Evolutionary conservation across 2,329 filamentous ascomycete genomes (phyloP), one percentile per base, ranked within the genome.

Genomic region (Trichophyton rubrum): DNA sequence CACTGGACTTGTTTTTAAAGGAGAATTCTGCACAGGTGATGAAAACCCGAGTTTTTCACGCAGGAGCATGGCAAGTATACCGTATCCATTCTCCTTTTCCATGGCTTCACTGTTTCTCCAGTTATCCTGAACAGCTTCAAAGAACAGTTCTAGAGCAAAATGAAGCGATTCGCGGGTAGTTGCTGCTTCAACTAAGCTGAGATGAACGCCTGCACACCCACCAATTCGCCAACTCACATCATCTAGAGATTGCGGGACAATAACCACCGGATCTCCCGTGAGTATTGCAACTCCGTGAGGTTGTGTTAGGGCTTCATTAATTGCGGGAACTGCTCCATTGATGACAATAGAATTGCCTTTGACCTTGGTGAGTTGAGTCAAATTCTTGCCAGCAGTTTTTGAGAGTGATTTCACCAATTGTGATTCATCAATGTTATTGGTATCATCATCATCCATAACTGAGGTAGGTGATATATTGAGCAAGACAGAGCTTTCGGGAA

Each of bases 61-160:
- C 24, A 99, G 75, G 17, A 97, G 80, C 72, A 90, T 85, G 45
- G 88, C 88, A 58, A 99, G 76, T 40, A 97, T 88, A 27, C 89
- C 87, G 70, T 96, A 99, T 0, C 92, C 95, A 66, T 95, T 93
- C 62, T 95, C 90, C 67, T 89, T 86, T 72, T 99, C 93, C 88
- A 99, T 96, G 27, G 93, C 91, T 71, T 99, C 95, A 66, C 93
- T 97, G 66, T 97, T 97, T 64, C 93, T 84, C 93, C 95, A 99
- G 70, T 88, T 97, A 64, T 88, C 87, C 65, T 88, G 87, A 57
- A 96, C 88, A 62, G 89, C 89, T 65, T 88, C 84, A 64, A 96
- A 90, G 27, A 96, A 79, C 67, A 95, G 87, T 68, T 95, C 85
- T 1, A 95, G 85, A 1, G 91, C 85, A 59, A 88, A 82, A 8